Evolutionary conservation across 2,329 filamentous ascomycete genomes (phyloP).

Genomic region (Alternaria ethzedia): DNA sequence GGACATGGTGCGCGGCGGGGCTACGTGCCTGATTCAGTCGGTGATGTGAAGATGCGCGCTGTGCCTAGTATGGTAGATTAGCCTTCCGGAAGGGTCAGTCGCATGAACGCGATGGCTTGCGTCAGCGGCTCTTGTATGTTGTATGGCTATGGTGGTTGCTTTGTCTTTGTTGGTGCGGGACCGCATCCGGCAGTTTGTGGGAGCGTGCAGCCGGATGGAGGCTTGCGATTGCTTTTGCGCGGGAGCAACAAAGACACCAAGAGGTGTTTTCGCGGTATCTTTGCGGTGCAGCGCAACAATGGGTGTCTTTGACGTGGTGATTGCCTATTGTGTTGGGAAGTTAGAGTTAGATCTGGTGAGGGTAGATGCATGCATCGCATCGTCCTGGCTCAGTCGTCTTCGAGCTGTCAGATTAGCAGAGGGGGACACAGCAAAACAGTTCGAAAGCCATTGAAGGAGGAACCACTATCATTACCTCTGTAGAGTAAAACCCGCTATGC

Average conservation of each 20-base stretch:
- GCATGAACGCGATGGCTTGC: background rate
- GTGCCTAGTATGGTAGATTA: too few relatives aligned
- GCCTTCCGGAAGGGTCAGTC: background rate
- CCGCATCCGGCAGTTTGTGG: conserved; percentile 12
- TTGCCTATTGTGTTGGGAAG: background rate
- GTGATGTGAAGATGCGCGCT: background rate
- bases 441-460: background rate
- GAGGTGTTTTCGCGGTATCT: too few relatives aligned
- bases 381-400: too few relatives aligned
- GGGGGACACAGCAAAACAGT: too few relatives aligned
- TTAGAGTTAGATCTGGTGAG: background rate
- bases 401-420: background rate
- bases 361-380: background rate
- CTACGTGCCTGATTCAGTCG: too few relatives aligned
- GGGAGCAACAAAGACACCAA: background rate
- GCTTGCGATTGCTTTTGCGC: background rate
- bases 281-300: background rate
- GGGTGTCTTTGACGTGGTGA: background rate
- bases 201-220: background rate
- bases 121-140: conserved; percentile 9
- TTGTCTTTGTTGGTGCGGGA: conserved; percentile 12
- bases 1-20: background rate
- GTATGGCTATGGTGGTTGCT: background rate
- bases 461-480: conserved; percentile 6
- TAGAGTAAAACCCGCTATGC: conserved; percentile 1